These are phyloP conservation scores for Catenaria anguillulae DNA, from an alignment of 371 early-diverging fungal species.

Conservation along the genomic window DNA sequence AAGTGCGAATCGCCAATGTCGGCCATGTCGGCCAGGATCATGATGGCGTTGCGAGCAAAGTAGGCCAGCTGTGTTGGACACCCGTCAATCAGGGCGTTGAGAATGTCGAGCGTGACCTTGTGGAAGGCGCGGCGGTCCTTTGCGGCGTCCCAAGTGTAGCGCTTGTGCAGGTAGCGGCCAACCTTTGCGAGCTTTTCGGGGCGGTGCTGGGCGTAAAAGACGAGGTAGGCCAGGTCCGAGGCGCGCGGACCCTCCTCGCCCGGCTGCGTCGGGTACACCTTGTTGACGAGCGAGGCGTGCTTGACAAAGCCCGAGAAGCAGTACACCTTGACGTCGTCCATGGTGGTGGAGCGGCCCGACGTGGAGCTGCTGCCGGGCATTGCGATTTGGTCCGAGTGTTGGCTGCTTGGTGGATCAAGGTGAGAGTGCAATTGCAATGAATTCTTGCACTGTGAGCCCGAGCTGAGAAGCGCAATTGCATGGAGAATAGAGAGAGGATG, in stretches of 20 bases:
- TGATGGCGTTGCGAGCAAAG: neutral
- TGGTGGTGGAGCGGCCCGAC: no score
- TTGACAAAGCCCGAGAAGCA: slow-evolving; percentile 43
- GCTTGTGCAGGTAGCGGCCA: slow-evolving; percentile 63
- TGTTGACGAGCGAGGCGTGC: slow-evolving; percentile 80
- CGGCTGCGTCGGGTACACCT: slow-evolving; percentile 72
- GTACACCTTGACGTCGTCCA: slow-evolving; percentile 8
- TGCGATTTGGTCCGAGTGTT: no score
- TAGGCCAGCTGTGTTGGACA: neutral
- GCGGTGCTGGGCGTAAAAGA: slow-evolving; percentile 74
- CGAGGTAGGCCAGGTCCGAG: slow-evolving; percentile 70
- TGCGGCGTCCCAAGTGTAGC: slow-evolving; percentile 28
- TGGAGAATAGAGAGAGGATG: no score
- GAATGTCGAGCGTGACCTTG: neutral
- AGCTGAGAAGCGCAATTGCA: no score
- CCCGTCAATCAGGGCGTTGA: slow-evolving; percentile 3
- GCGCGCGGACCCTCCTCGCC: slow-evolving; percentile 66
- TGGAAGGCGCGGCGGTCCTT: neutral
- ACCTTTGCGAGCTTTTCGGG: slow-evolving; percentile 87
- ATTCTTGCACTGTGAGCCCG: no score
- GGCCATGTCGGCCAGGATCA: neutral
- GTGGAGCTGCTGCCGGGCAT: no score
- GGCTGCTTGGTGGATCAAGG: no score
- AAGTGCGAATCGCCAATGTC: neutral
- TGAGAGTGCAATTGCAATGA: no score